Percentiles rank a stretch among this genome's conserved stretches.
Evolutionary conservation across 768 basidiomycete species (phyloP).

Genomic region (Boletus pseudo-olivaceus): DNA sequence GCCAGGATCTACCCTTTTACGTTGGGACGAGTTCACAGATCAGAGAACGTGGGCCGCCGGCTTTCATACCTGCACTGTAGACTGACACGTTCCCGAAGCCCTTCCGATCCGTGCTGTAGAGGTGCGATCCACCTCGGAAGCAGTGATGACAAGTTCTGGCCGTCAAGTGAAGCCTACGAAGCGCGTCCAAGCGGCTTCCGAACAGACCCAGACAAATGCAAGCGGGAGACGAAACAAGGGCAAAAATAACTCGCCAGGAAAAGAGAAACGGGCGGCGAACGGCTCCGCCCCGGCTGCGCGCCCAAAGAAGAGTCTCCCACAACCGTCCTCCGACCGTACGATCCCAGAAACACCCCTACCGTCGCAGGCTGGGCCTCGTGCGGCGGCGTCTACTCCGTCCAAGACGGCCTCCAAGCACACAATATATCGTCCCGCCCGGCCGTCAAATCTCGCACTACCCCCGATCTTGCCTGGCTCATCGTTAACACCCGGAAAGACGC

Average conservation of each 20-base stretch:
- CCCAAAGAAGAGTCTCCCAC: not conserved
- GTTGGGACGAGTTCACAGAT: constrained; percentile 25
- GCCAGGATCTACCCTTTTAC: constrained; percentile 29
- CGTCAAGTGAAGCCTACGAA: constrained; percentile 21
- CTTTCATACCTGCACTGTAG: not conserved
- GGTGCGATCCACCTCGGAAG: constrained; percentile 1
- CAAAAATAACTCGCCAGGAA: not conserved
- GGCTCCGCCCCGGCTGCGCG: not conserved
- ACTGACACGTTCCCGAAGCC: constrained; percentile 14
- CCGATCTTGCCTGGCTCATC: not conserved
- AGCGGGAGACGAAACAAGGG: constrained; percentile 1
- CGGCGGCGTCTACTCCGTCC: not conserved
- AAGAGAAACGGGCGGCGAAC: not conserved
- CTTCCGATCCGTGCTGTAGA: constrained; percentile 4
- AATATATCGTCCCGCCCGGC: not conserved
- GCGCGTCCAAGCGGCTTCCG: constrained; percentile 15
- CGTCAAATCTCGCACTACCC: constrained; percentile 16
- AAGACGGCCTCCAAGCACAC: not conserved
- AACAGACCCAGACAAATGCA: not conserved
- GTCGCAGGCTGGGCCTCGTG: not conserved
- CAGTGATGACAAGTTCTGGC: constrained; percentile 21
- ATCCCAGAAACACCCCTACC: not conserved
- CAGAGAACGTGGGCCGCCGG: constrained; percentile 22
- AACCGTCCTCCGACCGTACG: not conserved
- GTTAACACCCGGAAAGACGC: not conserved